These are phyloP conservation scores for Penicillium robsamsonii DNA, from an alignment of 495 filamentous ascomycete species.

Conservation along the genomic window DNA sequence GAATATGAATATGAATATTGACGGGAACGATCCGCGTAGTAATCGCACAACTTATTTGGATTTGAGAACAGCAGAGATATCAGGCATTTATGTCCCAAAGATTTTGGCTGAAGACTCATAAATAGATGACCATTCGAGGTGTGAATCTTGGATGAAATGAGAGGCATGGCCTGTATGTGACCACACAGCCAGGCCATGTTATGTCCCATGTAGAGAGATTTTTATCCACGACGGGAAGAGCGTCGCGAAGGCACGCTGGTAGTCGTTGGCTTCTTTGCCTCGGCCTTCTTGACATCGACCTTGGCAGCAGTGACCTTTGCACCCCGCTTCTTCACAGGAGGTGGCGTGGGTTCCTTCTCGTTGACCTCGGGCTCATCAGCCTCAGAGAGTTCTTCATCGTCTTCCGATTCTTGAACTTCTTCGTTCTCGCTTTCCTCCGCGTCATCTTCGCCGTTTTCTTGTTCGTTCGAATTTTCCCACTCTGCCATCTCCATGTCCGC, in stretches of 20 bases:
- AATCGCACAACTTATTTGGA: neutral
- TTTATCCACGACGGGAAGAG: conserved; percentile 40
- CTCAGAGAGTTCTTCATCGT: conserved; percentile 24
- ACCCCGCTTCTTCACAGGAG: conserved; percentile 25
- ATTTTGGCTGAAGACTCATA: neutral
- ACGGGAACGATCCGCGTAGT: conserved; percentile 1
- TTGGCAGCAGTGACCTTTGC: conserved; percentile 22
- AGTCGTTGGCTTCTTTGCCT: conserved; percentile 22
- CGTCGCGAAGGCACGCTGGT: conserved; percentile 39
- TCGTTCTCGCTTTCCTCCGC: conserved; percentile 35
- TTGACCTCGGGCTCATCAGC: conserved; percentile 25
- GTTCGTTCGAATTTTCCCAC: conserved; percentile 29
- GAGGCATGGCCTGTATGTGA: neutral
- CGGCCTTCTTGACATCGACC: conserved; percentile 16
- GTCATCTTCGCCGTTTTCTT: conserved; percentile 49
- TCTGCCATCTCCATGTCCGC: conserved; percentile 53
- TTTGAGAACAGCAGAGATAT: neutral
- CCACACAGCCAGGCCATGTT: neutral
- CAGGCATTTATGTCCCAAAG: neutral
- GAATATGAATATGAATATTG: conserved; percentile 17
- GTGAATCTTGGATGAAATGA: neutral
- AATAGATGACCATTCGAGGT: conserved; percentile 4
- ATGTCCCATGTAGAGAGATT: neutral
- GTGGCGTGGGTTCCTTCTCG: conserved; percentile 27
- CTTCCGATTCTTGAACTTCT: conserved; percentile 22